A percentile compares a stretch with the other conserved stretches of the same genome.
Conservation (phyloP, 2,329 filamentous ascomycete genomes). For the Emericellopsis atlantica region DNA sequence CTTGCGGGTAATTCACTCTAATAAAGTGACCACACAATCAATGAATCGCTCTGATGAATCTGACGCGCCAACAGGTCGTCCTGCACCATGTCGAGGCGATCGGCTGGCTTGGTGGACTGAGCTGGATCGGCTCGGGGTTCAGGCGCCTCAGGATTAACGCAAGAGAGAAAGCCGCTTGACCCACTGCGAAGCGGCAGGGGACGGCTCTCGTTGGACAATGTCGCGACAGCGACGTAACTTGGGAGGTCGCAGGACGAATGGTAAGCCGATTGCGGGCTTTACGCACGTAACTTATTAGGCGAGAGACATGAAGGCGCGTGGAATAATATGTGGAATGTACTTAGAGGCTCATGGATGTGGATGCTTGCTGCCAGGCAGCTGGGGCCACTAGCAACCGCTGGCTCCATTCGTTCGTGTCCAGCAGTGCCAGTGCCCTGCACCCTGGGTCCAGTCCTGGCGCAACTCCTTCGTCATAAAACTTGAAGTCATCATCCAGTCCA, state of each 20-base stretch:
- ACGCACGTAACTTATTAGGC: neutral
- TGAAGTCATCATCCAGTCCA: constrained; percentile 1
- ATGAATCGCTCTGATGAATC: no score
- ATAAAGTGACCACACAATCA: no score
- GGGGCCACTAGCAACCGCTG: no score
- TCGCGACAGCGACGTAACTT: neutral
- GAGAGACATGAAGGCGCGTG: neutral
- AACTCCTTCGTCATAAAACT: constrained; percentile 3
- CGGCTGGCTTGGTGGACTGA: no score
- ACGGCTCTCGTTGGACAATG: neutral
- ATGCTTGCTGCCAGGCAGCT: no score
- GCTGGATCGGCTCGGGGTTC: neutral
- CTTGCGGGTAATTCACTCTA: no score
- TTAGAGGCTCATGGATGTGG: no score
- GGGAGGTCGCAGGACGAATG: neutral
- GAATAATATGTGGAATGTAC: neutral
- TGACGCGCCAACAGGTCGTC: no score
- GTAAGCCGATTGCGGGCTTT: neutral
- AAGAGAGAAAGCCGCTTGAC: neutral
- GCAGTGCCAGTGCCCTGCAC: neutral
- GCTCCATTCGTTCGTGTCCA: neutral
- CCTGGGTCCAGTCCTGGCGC: neutral
- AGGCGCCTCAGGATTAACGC: neutral
- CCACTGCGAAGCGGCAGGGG: neutral
- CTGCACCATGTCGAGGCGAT: no score